Conservation (phyloP, 768 basidiomycete species). For the Amanita pseudoporphyria region DNA sequence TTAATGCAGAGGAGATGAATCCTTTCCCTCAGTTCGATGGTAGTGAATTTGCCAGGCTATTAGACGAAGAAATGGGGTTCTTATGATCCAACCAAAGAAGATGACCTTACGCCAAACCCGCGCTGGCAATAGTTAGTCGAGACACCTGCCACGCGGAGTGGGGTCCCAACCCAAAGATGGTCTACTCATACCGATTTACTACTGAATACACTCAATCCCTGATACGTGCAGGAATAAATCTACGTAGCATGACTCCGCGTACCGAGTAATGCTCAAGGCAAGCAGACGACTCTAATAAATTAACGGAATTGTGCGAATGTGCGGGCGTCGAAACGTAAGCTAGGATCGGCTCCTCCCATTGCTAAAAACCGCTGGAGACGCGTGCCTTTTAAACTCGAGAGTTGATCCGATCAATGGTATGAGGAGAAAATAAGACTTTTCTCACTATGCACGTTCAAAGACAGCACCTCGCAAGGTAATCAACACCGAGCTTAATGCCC, state of each 20-base stretch:
- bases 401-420: conserved; percentile 91
- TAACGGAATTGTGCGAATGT: conserved; percentile 38
- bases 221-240: conserved; percentile 91
- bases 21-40: conserved; percentile 66
- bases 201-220: conserved; percentile 45
- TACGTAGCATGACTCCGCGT: conserved; percentile 71
- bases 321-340: conserved; percentile 92
- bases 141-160: too few relatives aligned
- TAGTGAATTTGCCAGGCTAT: conserved; percentile 50
- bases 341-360: conserved; percentile 47
- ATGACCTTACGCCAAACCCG: too few relatives aligned
- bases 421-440: conserved; percentile 7
- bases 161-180: too few relatives aligned
- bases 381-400: conserved; percentile 91
- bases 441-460: conserved; percentile 92
- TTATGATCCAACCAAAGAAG: conserved; percentile 15
- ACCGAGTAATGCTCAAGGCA: conserved; percentile 72
- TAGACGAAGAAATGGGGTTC: conserved; percentile 80
- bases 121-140: too few relatives aligned
- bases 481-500: conserved; percentile 96
- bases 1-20: conserved; percentile 34
- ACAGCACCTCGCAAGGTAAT: conserved; percentile 89
- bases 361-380: background rate
- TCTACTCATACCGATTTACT: too few relatives aligned
- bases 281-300: conserved; percentile 57